phyloP scores from a whole-genome alignment of 768 basidiomycete genomes.

The Phlebiopsis flavidoalba region DNA sequence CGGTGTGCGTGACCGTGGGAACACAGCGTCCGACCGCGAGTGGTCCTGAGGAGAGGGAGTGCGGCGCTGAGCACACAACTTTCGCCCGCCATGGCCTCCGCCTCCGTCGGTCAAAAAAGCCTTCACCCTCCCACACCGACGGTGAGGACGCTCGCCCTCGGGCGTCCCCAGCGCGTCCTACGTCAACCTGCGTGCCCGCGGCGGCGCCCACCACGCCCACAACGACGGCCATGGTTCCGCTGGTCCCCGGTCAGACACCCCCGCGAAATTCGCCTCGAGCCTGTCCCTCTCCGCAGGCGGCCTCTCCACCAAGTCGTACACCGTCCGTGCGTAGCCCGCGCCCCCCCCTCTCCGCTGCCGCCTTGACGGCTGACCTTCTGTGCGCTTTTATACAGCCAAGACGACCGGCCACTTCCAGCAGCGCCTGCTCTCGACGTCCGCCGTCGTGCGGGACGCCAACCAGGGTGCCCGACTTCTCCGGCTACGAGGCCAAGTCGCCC shows the following conservation, averaged over 20 bases:
- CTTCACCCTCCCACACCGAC: slow-evolving; percentile 53
- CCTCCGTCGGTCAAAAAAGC: slow-evolving; percentile 78
- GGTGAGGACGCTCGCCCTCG: slow-evolving; percentile 36
- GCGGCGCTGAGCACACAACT: slow-evolving; percentile 18
- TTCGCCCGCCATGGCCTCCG: slow-evolving; percentile 51
- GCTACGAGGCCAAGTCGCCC: slow-evolving; percentile 69
- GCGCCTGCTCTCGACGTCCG: slow-evolving; percentile 76
- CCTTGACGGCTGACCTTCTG: slow-evolving; percentile 7
- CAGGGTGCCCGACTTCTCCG: slow-evolving; percentile 86
- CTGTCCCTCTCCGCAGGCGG: slow-evolving; percentile 38
- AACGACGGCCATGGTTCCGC: slow-evolving; percentile 45
- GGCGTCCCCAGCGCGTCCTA: slow-evolving; percentile 76
- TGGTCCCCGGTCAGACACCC: slow-evolving; percentile 55
- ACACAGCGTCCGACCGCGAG: slow-evolving; percentile 3
- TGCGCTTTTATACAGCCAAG: slow-evolving; percentile 37
- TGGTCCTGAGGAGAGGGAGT: slow-evolving; percentile 13
- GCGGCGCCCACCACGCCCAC: slow-evolving; percentile 49
- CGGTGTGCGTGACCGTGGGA: slow-evolving; percentile 15
- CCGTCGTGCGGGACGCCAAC: slow-evolving; percentile 60
- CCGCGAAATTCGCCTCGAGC: slow-evolving; percentile 61
- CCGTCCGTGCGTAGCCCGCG: slow-evolving; percentile 44
- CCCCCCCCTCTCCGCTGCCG: neutral
- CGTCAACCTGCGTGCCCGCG: slow-evolving; percentile 68
- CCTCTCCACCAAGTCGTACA: slow-evolving; percentile 58
- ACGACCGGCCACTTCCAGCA: slow-evolving; percentile 52